Base-by-base conservation (phyloP, 495 filamentous ascomycete species). In the Xylaria castorea region DNA sequence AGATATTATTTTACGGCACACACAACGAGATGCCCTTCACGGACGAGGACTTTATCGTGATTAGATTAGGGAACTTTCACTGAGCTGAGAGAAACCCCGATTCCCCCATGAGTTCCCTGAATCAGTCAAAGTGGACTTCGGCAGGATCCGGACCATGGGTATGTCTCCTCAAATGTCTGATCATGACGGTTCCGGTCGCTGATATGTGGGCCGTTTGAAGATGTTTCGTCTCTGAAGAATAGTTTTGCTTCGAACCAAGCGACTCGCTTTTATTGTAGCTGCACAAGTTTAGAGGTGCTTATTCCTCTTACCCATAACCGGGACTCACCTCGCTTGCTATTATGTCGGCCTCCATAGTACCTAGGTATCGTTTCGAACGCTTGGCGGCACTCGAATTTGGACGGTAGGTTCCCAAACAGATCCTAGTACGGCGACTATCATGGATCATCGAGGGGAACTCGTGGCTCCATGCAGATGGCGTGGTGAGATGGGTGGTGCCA, bases 131-230 rank as follows among this genome's bases (percentile, higher is more conserved):
- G 27, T 44, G 36, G 40, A 14, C 66, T 62, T 70, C 55, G 57
- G 57, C 68, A 70, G 57, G 68, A 55, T 51, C 57, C 55, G 57
- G 18, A 36, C 50, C 68, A 70, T 34, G 68, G 68, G 68, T 70
- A 48, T 51, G 57, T 27, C 66, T 62, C 67, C 67, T 60, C 57
- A 38, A 62, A 70, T 70, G 67, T 70, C 55, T 70, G 67, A 48
- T 70, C 18, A 40, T 70, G 55, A 22, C 55, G 6, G 67, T 58
- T 70, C 67, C 67, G 67, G 67, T 70, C 67, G 67, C 67, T 38
- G 55, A 70, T 70, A 70, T 61, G 67, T 62, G 67, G 67, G 55
- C 57, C 67, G 67, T 70, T 70, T 70, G 53, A 62, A 70, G 53
- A 46, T 61, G 67, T 70, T 70, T 70, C 67, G 67, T 32, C 67